Percentiles rank a stretch among this genome's conserved stretches.
Conservation (phyloP, 495 filamentous ascomycete species). For the Chaetomidium leptoderma region DNA sequence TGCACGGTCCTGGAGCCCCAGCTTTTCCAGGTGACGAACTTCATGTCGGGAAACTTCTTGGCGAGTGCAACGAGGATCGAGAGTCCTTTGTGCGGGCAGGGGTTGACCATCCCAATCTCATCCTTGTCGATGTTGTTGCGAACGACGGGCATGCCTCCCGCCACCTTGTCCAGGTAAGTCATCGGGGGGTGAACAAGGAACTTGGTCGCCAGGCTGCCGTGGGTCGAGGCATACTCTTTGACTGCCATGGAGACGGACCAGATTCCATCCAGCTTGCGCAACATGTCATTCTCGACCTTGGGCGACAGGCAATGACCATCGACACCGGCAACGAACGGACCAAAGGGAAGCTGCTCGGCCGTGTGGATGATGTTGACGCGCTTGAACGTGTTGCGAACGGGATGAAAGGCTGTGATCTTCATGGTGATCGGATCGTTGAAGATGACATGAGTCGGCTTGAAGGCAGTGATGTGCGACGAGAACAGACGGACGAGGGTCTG, state of each 20-base stretch:
- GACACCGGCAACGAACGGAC: slow-evolving; percentile 26
- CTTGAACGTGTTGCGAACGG: slow-evolving; percentile 17
- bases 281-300: slow-evolving; percentile 20
- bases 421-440: slow-evolving; percentile 35
- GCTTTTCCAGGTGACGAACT: slow-evolving; percentile 33
- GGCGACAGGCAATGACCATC: slow-evolving; percentile 29
- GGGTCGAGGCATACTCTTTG: slow-evolving; percentile 24
- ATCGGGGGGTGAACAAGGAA: slow-evolving; percentile 26
- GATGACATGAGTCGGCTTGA: slow-evolving; percentile 31
- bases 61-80: slow-evolving; percentile 28
- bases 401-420: slow-evolving; percentile 25
- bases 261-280: slow-evolving; percentile 29
- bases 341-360: slow-evolving; percentile 33
- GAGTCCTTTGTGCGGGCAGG: slow-evolving; percentile 32
- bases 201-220: slow-evolving; percentile 26
- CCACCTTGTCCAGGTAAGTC: slow-evolving; percentile 26
- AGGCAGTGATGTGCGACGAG: slow-evolving; percentile 15
- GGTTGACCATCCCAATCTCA: slow-evolving; percentile 35
- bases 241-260: slow-evolving; percentile 32
- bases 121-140: slow-evolving; percentile 30
- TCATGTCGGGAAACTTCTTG: slow-evolving; percentile 24
- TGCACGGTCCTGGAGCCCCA: slow-evolving; percentile 26
- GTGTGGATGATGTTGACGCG: slow-evolving; percentile 31
- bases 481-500: slow-evolving; percentile 18
- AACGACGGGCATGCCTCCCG: slow-evolving; percentile 18